Evolutionary conservation across 176 grass and related monocot genomes (phyloP), one percentile per base, ranked within the genome.

Genomic region (Chrysopogon serrulatus): DNA sequence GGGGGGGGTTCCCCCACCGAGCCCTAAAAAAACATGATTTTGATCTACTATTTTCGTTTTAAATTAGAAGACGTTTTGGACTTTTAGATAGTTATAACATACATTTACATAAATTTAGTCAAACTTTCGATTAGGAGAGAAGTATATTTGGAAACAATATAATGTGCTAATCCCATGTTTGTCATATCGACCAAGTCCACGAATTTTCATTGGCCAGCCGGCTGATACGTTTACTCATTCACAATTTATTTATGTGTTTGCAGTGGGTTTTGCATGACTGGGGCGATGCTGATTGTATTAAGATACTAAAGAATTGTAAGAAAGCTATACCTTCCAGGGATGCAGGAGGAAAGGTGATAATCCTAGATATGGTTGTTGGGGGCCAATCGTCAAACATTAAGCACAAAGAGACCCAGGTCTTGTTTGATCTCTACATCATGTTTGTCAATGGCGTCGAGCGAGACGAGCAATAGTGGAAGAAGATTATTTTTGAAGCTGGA

Each of bases 251-350:
- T 16, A 8, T 68, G 1, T 23, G 23, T 0, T 47, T 73, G 3
- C 27, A 92, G 86, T 92, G 86, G 90, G 65, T 89, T 40, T 65
- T 92, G 45, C 90, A 92, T 54, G 90, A 85, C 19, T 89, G 82
- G 86, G 48, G 61, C 0, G 59, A 92, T 14, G 43, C 74, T 12
- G 86, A 86, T 0, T 92, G 90, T 18, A 51, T 89, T 19, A 83
- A 36, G 67, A 92, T 89, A 74, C 21, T 92, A 1, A 79, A 36
- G 64, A 71, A 68, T 2, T 92, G 86, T 35, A 92, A 80, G 57
- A 73, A 77, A 21, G 86, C 90, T 13, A 89, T 89, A 64, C 74
- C 86, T n/a, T 2, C 73, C 0, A 83, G 33, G 73, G 85, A 82
- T 21, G 39, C 8, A 8, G 78, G 86, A 3, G 86, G 90, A 10